These are phyloP conservation scores for Salix suchowensis DNA, from an alignment of 345 rosid species.

Conservation along the genomic window DNA sequence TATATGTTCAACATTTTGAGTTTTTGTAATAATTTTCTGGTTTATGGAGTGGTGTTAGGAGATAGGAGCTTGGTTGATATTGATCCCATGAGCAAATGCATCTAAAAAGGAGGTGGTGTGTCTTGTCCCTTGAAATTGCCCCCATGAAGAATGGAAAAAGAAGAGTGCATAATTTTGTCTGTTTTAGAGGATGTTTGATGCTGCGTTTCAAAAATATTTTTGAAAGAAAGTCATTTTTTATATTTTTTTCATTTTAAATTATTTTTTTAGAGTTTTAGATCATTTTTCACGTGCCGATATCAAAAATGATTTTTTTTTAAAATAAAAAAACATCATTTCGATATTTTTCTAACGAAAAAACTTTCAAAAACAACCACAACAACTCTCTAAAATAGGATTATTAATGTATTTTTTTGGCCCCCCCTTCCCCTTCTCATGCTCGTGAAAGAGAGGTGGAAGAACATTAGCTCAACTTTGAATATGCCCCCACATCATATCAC, in stretches of 20 bases:
- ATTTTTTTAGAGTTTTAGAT: no score
- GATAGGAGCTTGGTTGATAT: conserved; percentile 17
- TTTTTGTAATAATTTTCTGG: not conserved
- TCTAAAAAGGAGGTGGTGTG: conserved; percentile 36
- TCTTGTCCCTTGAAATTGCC: conserved; percentile 28
- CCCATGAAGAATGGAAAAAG: conserved; percentile 35
- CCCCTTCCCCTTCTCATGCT: conserved; percentile 3
- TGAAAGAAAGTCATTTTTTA: no score
- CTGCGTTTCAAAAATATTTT: no score
- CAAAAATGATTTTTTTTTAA: no score
- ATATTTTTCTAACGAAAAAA: rapidly evolving
- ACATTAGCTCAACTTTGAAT: conserved; percentile 21
- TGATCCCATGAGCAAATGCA: conserved; percentile 34
- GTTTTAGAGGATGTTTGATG: not conserved
- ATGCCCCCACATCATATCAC: conserved; percentile 31
- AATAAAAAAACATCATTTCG: no score
- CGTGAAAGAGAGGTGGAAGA: conserved; percentile 23
- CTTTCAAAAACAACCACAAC: no score
- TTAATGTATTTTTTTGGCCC: conserved; percentile 9
- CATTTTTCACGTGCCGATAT: no score
- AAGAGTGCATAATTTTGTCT: conserved; percentile 35
- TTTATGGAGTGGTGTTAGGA: conserved; percentile 26
- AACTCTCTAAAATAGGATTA: rapidly evolving
- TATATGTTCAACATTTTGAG: not conserved
- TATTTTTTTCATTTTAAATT: no score